phyloP scores from a whole-genome alignment of 2,329 filamentous ascomycete genomes.

The Verticillium albo-atrum region DNA sequence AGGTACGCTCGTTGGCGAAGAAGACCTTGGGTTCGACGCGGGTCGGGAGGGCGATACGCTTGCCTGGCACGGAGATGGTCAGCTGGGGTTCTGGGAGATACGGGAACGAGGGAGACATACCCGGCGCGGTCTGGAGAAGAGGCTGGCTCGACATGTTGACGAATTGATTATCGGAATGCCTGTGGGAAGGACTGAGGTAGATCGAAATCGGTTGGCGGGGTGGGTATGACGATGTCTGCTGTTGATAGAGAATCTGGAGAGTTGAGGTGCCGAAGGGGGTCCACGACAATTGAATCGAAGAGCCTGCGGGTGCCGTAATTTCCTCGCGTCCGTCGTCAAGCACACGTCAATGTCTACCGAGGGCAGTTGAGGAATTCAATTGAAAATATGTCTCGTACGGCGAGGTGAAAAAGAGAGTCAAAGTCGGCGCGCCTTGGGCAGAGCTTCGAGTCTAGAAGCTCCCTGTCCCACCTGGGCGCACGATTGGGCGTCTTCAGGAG shows the following conservation, averaged over 20 bases:
- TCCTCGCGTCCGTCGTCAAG: neutral
- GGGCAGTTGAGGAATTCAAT: neutral
- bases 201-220: neutral
- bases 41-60: conserved; percentile 95
- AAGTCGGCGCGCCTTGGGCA: neutral
- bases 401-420: neutral
- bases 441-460: neutral
- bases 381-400: neutral
- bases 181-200: neutral
- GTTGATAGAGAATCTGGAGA: neutral
- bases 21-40: conserved; percentile 99
- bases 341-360: neutral
- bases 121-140: conserved; percentile 88
- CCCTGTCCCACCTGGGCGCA: neutral
- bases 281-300: neutral
- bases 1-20: conserved; percentile 99
- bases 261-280: neutral
- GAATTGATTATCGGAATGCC: neutral
- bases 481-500: neutral
- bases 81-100: conserved; percentile 6
- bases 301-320: neutral
- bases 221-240: neutral
- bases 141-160: conserved; percentile 87
- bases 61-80: conserved; percentile 56
- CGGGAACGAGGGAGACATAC: conserved; percentile 43